phyloP scores from a whole-genome alignment of 345 rosid genomes.

The Noccaea bulbosa region DNA sequence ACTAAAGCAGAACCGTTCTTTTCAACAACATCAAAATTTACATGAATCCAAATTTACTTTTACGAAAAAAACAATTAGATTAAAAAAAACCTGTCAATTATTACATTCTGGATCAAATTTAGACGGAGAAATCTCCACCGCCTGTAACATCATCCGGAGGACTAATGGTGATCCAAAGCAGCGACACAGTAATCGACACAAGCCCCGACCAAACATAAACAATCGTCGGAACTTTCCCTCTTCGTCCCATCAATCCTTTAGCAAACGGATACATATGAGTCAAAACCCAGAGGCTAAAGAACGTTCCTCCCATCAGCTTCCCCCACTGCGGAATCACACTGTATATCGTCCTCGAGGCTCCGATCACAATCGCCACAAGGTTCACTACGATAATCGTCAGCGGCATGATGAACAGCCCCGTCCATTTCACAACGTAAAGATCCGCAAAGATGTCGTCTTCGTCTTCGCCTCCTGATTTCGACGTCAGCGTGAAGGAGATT shows the following conservation, averaged over 20 bases:
- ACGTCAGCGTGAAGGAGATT: constrained; percentile 78
- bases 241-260: constrained; percentile 85
- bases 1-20: constrained; percentile 12
- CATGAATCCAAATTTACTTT: constrained; percentile 38
- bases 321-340: constrained; percentile 89
- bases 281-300: constrained; percentile 91
- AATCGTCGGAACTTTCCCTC: constrained; percentile 84
- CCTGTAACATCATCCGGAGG: constrained; percentile 54
- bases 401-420: constrained; percentile 82
- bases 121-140: constrained; percentile 42
- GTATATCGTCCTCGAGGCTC: constrained; percentile 66
- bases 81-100: not conserved
- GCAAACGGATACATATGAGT: constrained; percentile 82
- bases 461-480: constrained; percentile 74
- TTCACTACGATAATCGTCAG: constrained; percentile 74
- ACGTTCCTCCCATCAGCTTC: constrained; percentile 79
- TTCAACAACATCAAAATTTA: constrained; percentile 33
- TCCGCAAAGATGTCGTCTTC: constrained; percentile 77
- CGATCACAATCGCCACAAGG: constrained; percentile 71
- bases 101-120: constrained; percentile 24
- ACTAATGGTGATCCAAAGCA: constrained; percentile 75
- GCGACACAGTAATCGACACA: constrained; percentile 67
- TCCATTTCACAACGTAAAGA: constrained; percentile 87
- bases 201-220: constrained; percentile 86
- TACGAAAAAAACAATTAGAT: constrained; percentile 1